Evolutionary conservation across 352 stramenopile genomes (phyloP), one percentile per base, ranked within the genome.

Genomic region (Phytophthora quininea): DNA sequence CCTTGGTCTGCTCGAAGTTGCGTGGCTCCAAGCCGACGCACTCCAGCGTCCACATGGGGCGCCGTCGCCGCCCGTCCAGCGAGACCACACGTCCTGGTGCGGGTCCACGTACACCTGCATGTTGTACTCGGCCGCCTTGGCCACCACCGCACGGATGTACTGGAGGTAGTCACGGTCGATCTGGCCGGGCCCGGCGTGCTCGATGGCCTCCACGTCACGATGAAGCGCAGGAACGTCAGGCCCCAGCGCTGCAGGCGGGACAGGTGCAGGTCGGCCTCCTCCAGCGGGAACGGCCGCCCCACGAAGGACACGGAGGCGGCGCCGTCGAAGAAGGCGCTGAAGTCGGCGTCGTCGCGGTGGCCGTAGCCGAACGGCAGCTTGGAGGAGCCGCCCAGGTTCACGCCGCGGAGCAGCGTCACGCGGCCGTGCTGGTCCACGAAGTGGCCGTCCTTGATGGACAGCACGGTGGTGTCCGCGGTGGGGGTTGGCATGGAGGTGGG

Each of bases 131-230:
- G 62, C 67, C 1, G 85, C 86, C 52, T 84, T 89, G 46, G 80
- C 58, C 11, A 97, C 52, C 14, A 97, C 45, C 5, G 73, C 63
- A 15, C 77, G 77, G 33, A 97, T 71, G 69, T 97, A 97, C 24
- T 61, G 14, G 3, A 97, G 62, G 65, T 97, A 97, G 30, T 86
- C 86, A 29, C 52, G 64, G 69, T 97, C 91, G 69, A 96, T 95
- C 6, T 86, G 64, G 0, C 89, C 89, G 4, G 90, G 89, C 0
- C 89, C 89, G 5, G 58, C 81, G 64, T 97, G 90, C 57, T 97
- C 89, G 43, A 97, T 86, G 31, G 90, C 90, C 55, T 97, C 91
- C 90, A 97, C 10, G 87, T 96, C n/a, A 96, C 77, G 35, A 97
- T 83, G 50, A 97, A 79, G 14, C 90, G 76, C 43, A 97, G 54